phyloP scores from a whole-genome alignment of 345 rosid genomes.

The Syzygium grande region DNA sequence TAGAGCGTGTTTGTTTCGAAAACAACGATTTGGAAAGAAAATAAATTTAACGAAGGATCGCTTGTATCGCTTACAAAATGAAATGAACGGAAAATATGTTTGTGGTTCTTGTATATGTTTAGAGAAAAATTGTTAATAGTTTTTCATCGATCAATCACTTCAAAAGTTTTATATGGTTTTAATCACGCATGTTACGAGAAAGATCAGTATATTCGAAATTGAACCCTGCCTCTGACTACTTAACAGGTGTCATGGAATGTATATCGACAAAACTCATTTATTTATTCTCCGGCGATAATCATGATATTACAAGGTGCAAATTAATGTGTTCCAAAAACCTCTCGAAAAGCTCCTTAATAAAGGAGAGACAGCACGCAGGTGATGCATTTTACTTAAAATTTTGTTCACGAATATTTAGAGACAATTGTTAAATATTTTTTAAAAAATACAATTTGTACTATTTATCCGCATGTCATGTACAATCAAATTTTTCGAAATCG shows the following conservation, averaged over 20 bases:
- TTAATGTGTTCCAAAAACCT: neutral
- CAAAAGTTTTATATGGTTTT: no score
- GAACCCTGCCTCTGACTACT: neutral
- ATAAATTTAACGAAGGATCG: no score
- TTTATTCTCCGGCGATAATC: neutral
- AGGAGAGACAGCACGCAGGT: neutral
- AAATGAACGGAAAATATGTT: no score
- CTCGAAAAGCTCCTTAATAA: neutral
- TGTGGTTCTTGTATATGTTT: neutral
- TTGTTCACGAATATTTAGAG: neutral
- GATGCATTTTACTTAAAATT: neutral
- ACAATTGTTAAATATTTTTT: neutral
- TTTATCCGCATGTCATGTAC: neutral
- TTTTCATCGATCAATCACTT: no score
- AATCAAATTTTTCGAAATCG: neutral
- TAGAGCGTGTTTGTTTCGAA: no score
- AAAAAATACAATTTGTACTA: neutral
- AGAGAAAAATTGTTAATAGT: neutral
- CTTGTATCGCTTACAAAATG: no score
- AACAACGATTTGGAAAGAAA: no score
- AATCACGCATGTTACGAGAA: neutral
- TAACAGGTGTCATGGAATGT: neutral
- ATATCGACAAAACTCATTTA: neutral
- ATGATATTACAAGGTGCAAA: neutral
- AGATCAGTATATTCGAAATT: neutral